phyloP scores from a whole-genome alignment of 1,284 basidiomycete genomes.

The Tilletia walkeri region DNA sequence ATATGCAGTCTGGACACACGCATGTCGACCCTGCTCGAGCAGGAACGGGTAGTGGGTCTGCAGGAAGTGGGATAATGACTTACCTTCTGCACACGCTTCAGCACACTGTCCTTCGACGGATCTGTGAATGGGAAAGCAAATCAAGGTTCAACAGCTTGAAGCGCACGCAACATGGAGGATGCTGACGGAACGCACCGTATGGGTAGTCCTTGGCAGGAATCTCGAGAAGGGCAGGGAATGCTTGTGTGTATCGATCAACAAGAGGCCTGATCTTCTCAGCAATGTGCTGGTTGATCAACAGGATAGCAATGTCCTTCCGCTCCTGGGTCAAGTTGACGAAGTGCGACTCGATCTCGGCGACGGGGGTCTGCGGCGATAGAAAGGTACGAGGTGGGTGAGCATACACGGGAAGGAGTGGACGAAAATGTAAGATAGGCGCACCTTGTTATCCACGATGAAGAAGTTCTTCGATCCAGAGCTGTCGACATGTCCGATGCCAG shows the following conservation, averaged over 20 bases:
- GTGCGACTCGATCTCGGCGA: slow-evolving; percentile 48
- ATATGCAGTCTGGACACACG: not conserved
- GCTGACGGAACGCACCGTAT: slow-evolving; percentile 50
- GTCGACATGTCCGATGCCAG: slow-evolving; percentile 52
- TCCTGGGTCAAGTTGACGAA: slow-evolving; percentile 47
- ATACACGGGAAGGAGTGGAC: not conserved
- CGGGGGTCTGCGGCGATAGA: slow-evolving; percentile 28
- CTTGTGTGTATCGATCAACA: slow-evolving; percentile 90
- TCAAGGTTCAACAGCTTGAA: not conserved
- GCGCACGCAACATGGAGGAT: not conserved
- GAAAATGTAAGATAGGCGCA: slow-evolving; percentile 18
- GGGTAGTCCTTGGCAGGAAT: slow-evolving; percentile 82
- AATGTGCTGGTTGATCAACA: slow-evolving; percentile 56
- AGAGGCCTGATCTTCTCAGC: slow-evolving; percentile 88
- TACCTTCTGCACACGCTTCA: slow-evolving; percentile 88
- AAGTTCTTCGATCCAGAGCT: slow-evolving; percentile 52
- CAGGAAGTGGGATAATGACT: slow-evolving; percentile 20
- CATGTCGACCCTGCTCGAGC: not conserved
- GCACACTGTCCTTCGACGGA: slow-evolving; percentile 90
- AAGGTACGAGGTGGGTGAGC: not conserved
- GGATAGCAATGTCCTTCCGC: slow-evolving; percentile 52
- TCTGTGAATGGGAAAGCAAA: slow-evolving; percentile 62
- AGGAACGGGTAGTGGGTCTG: not conserved
- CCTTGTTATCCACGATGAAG: slow-evolving; percentile 51
- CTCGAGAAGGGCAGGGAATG: slow-evolving; percentile 94